Evolutionary conservation across 1,284 basidiomycete genomes (phyloP).

Genomic region (Pterula multifida): DNA sequence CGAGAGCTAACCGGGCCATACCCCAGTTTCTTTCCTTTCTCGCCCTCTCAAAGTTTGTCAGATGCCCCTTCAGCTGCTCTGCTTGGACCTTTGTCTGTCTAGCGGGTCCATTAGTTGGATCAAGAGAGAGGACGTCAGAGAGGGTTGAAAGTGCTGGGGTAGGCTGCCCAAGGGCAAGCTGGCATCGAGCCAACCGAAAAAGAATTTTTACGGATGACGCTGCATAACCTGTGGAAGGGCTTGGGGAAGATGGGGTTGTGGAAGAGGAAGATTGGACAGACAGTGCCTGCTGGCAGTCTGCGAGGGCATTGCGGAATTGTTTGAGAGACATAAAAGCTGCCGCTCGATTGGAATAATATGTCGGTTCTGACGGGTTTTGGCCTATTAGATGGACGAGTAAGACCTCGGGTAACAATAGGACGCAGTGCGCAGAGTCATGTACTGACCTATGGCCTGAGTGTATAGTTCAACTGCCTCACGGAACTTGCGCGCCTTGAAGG

Average conservation of each 20-base stretch:
- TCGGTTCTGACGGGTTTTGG: conserved; percentile 55
- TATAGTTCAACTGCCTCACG: conserved; percentile 67
- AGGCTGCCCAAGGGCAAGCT: conserved; percentile 61
- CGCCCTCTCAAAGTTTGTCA: conserved; percentile 50
- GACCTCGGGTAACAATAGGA: conserved; percentile 5
- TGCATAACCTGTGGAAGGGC: neutral
- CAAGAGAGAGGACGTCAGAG: conserved; percentile 39
- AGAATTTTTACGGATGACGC: conserved; percentile 45
- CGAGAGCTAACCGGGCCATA: conserved; percentile 57
- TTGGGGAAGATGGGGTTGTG: conserved; percentile 6
- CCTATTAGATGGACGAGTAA: conserved; percentile 24
- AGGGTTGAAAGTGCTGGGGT: conserved; percentile 53
- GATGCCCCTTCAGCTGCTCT: conserved; percentile 47
- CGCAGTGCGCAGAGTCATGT: neutral
- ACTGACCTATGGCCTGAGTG: conserved; percentile 60
- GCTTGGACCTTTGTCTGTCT: conserved; percentile 50
- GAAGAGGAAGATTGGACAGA: conserved; percentile 39
- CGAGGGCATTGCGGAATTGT: conserved; percentile 59
- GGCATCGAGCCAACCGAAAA: conserved; percentile 69
- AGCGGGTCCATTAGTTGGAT: conserved; percentile 44
- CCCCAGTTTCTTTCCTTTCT: conserved; percentile 54
- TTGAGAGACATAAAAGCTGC: conserved; percentile 79
- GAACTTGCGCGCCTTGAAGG: conserved; percentile 61
- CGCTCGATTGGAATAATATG: conserved; percentile 77
- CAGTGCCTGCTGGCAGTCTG: conserved; percentile 70